A percentile compares a stretch with the other conserved stretches of the same genome.
phyloP scores from a whole-genome alignment of 2,329 filamentous ascomycete species.

The Microcera coccophila region DNA sequence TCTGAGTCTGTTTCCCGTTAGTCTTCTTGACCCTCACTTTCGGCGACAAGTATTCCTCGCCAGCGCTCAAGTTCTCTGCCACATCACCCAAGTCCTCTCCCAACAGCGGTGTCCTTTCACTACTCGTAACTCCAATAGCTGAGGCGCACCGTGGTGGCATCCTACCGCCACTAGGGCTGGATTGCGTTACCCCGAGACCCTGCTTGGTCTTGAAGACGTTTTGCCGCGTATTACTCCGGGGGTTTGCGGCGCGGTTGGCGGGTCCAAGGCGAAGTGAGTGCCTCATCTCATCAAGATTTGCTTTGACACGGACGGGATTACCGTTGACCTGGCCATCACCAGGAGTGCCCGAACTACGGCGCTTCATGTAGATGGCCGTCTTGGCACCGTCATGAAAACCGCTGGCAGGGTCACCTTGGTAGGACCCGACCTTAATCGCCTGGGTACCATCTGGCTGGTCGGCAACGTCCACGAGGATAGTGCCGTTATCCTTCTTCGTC shows the following conservation, averaged over 20 bases:
- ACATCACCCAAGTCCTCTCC: conserved; percentile 20
- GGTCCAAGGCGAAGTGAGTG: conserved; percentile 63
- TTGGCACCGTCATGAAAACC: conserved; percentile 45
- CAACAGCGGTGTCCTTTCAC: conserved; percentile 32
- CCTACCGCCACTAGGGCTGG: conserved; percentile 12
- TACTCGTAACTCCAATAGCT: conserved; percentile 18
- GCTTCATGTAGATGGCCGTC: conserved; percentile 56
- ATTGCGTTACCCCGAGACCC: conserved; percentile 26
- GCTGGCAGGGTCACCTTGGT: conserved; percentile 37
- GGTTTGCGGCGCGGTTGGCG: conserved; percentile 62
- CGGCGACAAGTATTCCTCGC: conserved; percentile 2
- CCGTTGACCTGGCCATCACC: conserved; percentile 48
- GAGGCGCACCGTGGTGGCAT: conserved; percentile 21
- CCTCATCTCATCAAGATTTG: conserved; percentile 59
- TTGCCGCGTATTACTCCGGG: conserved; percentile 54
- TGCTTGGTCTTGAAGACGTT: conserved; percentile 66
- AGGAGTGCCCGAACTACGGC: conserved; percentile 55
- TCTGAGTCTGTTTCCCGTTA: conserved; percentile 4
- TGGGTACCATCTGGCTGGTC: conserved; percentile 37
- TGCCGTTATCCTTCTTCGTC: conserved; percentile 20
- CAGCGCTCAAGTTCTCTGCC: conserved; percentile 11
- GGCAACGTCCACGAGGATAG: conserved; percentile 37
- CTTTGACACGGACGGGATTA: conserved; percentile 52
- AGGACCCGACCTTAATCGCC: conserved; percentile 32
- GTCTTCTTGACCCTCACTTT: conserved; percentile 14